Conservation (phyloP, 2,329 filamentous ascomycete species). For the Cytospora leucostoma region DNA sequence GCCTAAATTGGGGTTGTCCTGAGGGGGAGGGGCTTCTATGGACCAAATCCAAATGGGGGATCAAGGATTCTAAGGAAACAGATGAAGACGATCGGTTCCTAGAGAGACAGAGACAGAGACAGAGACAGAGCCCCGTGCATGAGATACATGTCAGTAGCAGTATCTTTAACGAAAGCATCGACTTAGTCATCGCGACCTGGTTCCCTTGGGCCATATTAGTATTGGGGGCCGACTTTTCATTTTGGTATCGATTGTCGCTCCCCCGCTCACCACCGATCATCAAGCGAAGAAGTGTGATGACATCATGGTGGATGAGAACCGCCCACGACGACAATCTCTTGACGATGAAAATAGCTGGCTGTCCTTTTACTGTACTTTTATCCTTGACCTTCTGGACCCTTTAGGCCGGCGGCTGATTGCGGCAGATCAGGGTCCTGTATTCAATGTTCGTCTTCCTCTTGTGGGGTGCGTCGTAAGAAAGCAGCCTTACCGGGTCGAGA, state of each 20-base stretch:
- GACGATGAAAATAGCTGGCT: neutral
- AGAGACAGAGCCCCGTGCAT: neutral
- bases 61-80: too few relatives aligned
- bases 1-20: conserved; percentile 10
- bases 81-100: neutral
- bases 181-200: neutral
- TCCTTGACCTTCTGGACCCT: neutral
- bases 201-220: neutral
- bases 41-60: neutral
- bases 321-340: too few relatives aligned
- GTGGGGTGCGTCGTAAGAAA: too few relatives aligned
- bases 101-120: neutral
- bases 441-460: too few relatives aligned
- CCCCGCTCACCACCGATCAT: too few relatives aligned
- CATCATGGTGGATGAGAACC: too few relatives aligned
- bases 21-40: conserved; percentile 27
- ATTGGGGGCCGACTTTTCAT: too few relatives aligned
- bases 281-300: too few relatives aligned
- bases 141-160: neutral
- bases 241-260: too few relatives aligned
- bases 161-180: neutral
- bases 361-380: too few relatives aligned
- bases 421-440: neutral
- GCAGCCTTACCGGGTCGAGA: too few relatives aligned
- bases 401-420: neutral